These are phyloP conservation scores for Calonectria ilicicola DNA, from an alignment of 2,329 filamentous ascomycete species.

Conservation along the genomic window DNA sequence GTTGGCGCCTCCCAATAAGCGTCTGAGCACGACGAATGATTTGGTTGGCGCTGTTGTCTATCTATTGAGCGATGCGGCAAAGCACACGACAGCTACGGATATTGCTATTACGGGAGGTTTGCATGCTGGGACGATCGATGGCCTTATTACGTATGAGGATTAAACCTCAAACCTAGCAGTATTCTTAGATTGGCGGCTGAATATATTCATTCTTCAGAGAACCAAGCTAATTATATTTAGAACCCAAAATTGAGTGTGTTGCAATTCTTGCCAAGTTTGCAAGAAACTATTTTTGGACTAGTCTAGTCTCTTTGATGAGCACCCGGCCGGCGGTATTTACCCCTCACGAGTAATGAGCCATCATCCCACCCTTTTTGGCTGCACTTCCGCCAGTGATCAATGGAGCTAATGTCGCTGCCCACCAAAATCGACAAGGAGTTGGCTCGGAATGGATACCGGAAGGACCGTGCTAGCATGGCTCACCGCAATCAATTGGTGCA, in stretches of 20 bases:
- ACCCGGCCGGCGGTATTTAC: no score
- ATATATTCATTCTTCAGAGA: no score
- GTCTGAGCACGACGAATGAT: neutral
- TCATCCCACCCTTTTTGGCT: no score
- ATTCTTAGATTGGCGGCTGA: no score
- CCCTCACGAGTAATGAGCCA: no score
- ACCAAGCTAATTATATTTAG: no score
- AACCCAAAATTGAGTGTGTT: no score
- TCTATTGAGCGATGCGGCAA: neutral
- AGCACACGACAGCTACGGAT: neutral
- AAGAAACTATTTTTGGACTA: no score
- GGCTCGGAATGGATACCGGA: neutral
- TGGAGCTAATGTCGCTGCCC: neutral
- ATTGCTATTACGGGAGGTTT: neutral
- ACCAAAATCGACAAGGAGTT: neutral
- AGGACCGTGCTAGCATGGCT: neutral
- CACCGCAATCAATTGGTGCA: neutral
- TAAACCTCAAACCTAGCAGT: no score
- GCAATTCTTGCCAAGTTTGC: no score
- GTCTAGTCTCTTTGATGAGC: no score
- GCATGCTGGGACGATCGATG: neutral
- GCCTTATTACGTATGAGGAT: neutral
- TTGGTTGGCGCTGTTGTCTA: neutral
- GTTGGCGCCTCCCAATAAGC: neutral
- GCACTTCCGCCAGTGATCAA: neutral